Percentiles rank a stretch among this genome's conserved stretches.
These are phyloP conservation scores for Acorus gramineus DNA, from an alignment of 106 monocot genomes.

Conservation along the genomic window DNA sequence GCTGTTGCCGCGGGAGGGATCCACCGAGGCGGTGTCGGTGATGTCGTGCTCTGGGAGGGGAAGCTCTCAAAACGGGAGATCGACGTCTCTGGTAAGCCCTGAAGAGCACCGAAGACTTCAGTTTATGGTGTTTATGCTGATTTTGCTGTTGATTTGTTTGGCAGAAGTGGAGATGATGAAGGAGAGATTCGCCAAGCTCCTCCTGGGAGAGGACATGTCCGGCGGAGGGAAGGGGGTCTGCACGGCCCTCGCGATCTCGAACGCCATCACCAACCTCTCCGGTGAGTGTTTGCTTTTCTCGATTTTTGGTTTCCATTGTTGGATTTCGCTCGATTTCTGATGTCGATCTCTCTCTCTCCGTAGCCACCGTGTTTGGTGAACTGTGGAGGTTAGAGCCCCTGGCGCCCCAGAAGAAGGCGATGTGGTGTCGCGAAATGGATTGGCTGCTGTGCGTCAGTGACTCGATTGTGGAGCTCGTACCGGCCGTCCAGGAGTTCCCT, in stretches of 20 bases:
- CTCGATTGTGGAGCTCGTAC: conserved; percentile 84
- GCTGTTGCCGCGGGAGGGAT: not conserved
- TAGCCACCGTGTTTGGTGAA: conserved; percentile 93
- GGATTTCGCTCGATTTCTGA: not conserved
- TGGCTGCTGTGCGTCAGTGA: conserved; percentile 84
- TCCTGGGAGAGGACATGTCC: conserved; percentile 96
- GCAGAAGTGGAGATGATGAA: conserved; percentile 98
- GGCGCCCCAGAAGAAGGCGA: conserved; percentile 64
- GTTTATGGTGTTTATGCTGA: too few relatives aligned
- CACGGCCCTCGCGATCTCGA: conserved; percentile 91
- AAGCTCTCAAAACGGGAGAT: conserved; percentile 38
- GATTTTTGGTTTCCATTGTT: not conserved
- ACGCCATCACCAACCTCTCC: conserved; percentile 96
- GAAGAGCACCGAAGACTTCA: too few relatives aligned
- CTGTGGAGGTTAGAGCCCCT: conserved; percentile 88
- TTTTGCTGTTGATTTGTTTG: not conserved
- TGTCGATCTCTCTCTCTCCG: not conserved
- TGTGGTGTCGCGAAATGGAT: conserved; percentile 94
- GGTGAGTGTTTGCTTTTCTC: conserved; percentile 21
- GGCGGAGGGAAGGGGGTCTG: conserved; percentile 92
- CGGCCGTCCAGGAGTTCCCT: conserved; percentile 80
- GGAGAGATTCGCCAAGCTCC: conserved; percentile 87
- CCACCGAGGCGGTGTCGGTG: conserved; percentile 1
- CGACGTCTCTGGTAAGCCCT: conserved; percentile 31
- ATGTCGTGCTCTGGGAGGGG: conserved; percentile 33